Base-by-base conservation (phyloP, 1,139 yeast species). In the Sugiyamaella paludigena region DNA sequence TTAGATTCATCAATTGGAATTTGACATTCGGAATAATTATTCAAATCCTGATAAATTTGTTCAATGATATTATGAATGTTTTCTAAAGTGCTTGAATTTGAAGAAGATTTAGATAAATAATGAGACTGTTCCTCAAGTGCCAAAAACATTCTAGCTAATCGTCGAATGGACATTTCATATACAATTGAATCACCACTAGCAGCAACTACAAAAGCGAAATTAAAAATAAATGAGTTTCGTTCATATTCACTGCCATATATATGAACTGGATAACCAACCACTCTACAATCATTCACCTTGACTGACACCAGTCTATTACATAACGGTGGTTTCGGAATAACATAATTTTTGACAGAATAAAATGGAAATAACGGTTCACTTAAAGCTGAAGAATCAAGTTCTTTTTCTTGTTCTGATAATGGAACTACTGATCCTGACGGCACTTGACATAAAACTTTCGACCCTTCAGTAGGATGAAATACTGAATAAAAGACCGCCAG, bases 391-490 rank as follows among this genome's bases (percentile, higher is more conserved):
- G 66, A 50, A 55, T 70, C 67, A 19, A 54, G 64, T 4, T 69
- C 56, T 12, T 66, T 67, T 4, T 70, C 57, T 1, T 70, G 66
- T 4, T 40, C 36, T 24, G 47, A 28, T 29, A 41, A 35, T 0
- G 70, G 64, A 0, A 74, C 75, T 10, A 74, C 78, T 53, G 73
- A 77, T 47, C 77, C 88, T 53, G 76, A 77, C 50, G 98, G 99
- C 1, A 88, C 95, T 63, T 94, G 97, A 59, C 87, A 87, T 3
- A 87, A 79, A n/a, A 92, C 91, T 66, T 89, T 87, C 0, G 98
- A 85, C 1, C 98, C 98, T 61, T 88, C 95, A 0, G 92, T 86
- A 0, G 97, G 97, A 62, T 94, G 97, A 68, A 92, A 92, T 0
- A 87, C 87, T 0, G 97, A 83, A 67, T 88, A 92, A 67, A 92